Evolutionary conservation across 306 rosid species (phyloP), one percentile per base, ranked within the genome.

Genomic region (Carpinus fangiana): DNA sequence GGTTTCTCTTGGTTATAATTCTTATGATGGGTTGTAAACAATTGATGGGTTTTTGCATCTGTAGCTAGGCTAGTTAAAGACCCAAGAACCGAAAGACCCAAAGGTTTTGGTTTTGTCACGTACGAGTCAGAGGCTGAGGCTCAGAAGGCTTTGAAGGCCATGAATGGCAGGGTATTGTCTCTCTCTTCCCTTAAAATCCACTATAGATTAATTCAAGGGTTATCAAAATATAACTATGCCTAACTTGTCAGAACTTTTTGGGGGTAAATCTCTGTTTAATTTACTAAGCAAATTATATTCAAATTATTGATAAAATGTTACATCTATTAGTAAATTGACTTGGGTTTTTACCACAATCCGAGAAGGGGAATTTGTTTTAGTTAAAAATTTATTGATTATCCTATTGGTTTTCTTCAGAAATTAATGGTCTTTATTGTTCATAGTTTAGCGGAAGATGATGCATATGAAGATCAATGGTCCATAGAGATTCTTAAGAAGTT

Each of bases 101-200:
- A 92, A 88, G 97, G 98, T n/a, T 92, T 89, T 62, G 98, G 93
- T 41, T 94, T 94, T 78, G 94, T 94, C 13, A 76, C 94, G 9
- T 94, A 70, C 67, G 28, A 89, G 28, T 79, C 94, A 10, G 86
- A 83, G 79, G 80, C 45, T 41, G 90, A 89, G 50, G 98, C 96
- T 7, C 76, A 80, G 70, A 94, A 89, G 72, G 98, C 98, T 75
- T 4, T 86, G 57, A 84, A 90, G 71, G 82, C 90, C 79, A 80
- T 94, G 93, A 82, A 92, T 83, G 98, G 93, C 82, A 80, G 90
- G 93, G 98, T 94, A 92, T n/a, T 57, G 13, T 51, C 48, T 82
- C 28, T 69, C 12, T 67, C 62, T 31, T 21, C 34, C 43, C 67
- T 62, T 28, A 78, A 82, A 61, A 61, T 61, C 28, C 2, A 34